These are phyloP conservation scores for Macroventuria anomochaeta DNA, from an alignment of 2,329 filamentous ascomycete genomes.

Conservation along the genomic window DNA sequence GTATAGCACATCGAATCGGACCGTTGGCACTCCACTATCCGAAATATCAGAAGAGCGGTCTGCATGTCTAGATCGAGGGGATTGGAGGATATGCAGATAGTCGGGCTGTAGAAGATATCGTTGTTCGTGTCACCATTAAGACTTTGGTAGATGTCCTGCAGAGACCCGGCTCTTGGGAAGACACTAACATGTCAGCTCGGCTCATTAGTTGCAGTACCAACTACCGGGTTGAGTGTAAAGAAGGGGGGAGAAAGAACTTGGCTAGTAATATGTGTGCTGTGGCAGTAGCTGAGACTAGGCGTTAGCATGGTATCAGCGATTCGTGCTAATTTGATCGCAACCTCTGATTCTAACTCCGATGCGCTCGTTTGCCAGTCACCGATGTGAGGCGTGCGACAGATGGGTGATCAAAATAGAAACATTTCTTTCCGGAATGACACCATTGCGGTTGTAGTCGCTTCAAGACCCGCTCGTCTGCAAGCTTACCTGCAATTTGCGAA, in stretches of 20 bases:
- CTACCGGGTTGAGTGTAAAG: too few relatives aligned
- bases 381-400: background rate
- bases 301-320: too few relatives aligned
- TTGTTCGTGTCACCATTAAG: background rate
- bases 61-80: background rate
- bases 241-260: too few relatives aligned
- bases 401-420: background rate
- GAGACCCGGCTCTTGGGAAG: background rate
- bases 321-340: too few relatives aligned
- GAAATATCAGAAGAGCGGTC: slow-evolving; percentile 6
- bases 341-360: too few relatives aligned
- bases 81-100: background rate
- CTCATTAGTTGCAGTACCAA: too few relatives aligned
- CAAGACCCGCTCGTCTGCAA: background rate
- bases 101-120: slow-evolving; percentile 4
- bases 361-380: background rate
- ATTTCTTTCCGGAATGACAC: background rate
- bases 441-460: background rate
- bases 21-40: background rate
- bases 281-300: too few relatives aligned
- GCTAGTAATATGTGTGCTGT: too few relatives aligned
- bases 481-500: background rate
- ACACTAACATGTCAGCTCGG: too few relatives aligned
- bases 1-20: background rate
- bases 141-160: background rate